Conservation (phyloP, 2,329 filamentous ascomycete genomes). For the Nemania sp. region DNA sequence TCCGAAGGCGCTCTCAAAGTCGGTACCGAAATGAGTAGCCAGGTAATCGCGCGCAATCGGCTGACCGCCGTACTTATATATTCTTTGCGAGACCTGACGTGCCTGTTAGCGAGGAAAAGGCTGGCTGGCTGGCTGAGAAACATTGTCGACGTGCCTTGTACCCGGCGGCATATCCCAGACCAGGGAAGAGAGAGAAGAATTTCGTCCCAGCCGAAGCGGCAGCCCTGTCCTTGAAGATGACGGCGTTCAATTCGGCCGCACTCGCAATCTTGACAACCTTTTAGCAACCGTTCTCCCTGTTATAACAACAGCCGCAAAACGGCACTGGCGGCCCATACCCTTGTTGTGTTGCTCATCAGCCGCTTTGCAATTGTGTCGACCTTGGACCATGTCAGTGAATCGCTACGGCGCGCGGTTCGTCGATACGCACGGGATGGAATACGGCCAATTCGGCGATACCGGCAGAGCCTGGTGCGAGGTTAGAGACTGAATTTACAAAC, state of each 20-base stretch:
- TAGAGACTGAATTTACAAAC: conserved; percentile 11
- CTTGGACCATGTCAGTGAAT: conserved; percentile 49
- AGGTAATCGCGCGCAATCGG: conserved; percentile 93
- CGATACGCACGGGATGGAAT: conserved; percentile 65
- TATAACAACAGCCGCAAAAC: neutral
- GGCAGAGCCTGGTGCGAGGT: conserved; percentile 59
- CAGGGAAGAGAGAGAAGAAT: conserved; percentile 95
- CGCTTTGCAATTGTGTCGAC: conserved; percentile 99
- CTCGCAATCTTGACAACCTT: conserved; percentile 29
- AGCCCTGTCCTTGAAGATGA: conserved; percentile 93
- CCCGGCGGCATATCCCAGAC: conserved; percentile 93
- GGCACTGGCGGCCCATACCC: conserved; percentile 50
- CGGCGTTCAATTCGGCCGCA: conserved; percentile 72
- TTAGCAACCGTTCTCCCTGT: conserved; percentile 16
- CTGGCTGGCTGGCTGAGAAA: neutral
- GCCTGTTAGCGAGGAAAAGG: conserved; percentile 16
- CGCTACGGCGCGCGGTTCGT: conserved; percentile 20
- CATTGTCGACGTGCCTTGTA: conserved; percentile 74
- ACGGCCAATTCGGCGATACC: conserved; percentile 67
- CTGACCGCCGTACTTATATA: conserved; percentile 99
- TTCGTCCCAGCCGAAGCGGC: conserved; percentile 70
- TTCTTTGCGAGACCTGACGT: conserved; percentile 77
- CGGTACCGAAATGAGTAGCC: conserved; percentile 73
- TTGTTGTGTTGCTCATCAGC: conserved; percentile 96
- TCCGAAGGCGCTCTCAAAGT: conserved; percentile 89